A percentile compares a stretch with the other conserved stretches of the same genome.
These are phyloP conservation scores for Asterionellopsis glacialis DNA, from an alignment of 108 stramenopile genomes.

Conservation along the genomic window DNA sequence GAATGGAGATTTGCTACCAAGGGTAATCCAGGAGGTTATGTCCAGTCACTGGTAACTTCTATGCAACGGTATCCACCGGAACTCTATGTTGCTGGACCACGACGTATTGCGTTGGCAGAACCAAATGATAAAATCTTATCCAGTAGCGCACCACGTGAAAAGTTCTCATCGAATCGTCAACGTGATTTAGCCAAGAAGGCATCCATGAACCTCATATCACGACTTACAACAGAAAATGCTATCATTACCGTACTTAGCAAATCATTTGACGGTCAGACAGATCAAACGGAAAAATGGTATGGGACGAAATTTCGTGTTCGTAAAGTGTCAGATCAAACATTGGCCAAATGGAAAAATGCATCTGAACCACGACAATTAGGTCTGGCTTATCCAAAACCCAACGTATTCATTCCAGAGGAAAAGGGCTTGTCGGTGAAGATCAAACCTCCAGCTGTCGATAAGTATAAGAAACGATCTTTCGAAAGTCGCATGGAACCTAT, in stretches of 20 bases:
- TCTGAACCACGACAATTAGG: slow-evolving; percentile 18
- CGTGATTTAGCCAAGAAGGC: slow-evolving; percentile 36
- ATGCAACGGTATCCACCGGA: slow-evolving; percentile 65
- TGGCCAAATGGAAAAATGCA: slow-evolving; percentile 54
- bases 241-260: slow-evolving; percentile 71
- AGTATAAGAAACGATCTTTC: slow-evolving; percentile 35
- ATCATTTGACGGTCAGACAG: slow-evolving; percentile 59
- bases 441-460: slow-evolving; percentile 21
- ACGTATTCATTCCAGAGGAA: slow-evolving; percentile 75
- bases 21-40: slow-evolving; percentile 44
- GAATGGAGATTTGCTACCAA: slow-evolving; percentile 73
- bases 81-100: slow-evolving; percentile 69
- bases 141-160: slow-evolving; percentile 41
- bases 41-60: slow-evolving; percentile 56
- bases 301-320: slow-evolving; percentile 69
- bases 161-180: slow-evolving; percentile 50
- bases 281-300: slow-evolving; percentile 74
- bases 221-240: slow-evolving; percentile 68
- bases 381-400: slow-evolving; percentile 58
- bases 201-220: slow-evolving; percentile 25
- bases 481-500: slow-evolving; percentile 68
- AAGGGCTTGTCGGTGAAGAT: slow-evolving; percentile 60
- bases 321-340: slow-evolving; percentile 38
- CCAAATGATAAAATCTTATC: slow-evolving; percentile 22
- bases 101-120: slow-evolving; percentile 54